Percentiles rank a stretch among this genome's conserved stretches.
These are phyloP conservation scores for Phytophthora nicotianae DNA, from an alignment of 352 stramenopile species.

Conservation along the genomic window DNA sequence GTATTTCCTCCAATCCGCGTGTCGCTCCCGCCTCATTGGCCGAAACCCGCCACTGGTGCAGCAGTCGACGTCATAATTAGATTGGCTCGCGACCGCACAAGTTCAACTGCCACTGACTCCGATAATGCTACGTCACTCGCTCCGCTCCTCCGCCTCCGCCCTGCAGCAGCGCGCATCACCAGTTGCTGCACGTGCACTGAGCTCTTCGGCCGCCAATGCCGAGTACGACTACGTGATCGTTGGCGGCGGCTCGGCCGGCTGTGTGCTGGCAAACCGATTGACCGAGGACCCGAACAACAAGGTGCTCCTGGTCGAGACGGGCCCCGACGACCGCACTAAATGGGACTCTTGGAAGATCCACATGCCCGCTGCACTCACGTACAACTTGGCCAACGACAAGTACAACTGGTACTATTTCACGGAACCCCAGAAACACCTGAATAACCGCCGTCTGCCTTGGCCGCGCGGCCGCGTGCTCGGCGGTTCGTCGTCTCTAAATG, in stretches of 20 bases:
- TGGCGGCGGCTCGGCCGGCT: slow-evolving; percentile 89
- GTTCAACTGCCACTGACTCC: slow-evolving; percentile 15
- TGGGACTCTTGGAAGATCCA: slow-evolving; percentile 93
- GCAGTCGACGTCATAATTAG: slow-evolving; percentile 7
- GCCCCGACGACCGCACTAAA: slow-evolving; percentile 76
- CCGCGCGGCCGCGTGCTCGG: slow-evolving; percentile 88
- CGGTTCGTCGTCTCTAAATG: slow-evolving; percentile 89
- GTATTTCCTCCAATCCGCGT: slow-evolving; percentile 19
- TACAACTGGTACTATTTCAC: slow-evolving; percentile 92
- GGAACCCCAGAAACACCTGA: slow-evolving; percentile 82
- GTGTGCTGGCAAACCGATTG: slow-evolving; percentile 90
- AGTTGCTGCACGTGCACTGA: slow-evolving; percentile 25
- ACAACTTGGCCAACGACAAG: slow-evolving; percentile 81
- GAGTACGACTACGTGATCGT: slow-evolving; percentile 94
- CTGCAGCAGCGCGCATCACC: neutral
- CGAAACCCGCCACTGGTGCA: neutral
- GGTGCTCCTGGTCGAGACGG: slow-evolving; percentile 92
- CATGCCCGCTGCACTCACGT: slow-evolving; percentile 88
- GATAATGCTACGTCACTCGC: slow-evolving; percentile 30
- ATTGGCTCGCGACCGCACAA: slow-evolving; percentile 30
- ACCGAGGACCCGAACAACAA: slow-evolving; percentile 80
- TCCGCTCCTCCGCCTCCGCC: slow-evolving; percentile 5
- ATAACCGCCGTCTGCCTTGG: slow-evolving; percentile 82
- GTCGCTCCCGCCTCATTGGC: slow-evolving; percentile 4
- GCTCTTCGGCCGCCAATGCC: slow-evolving; percentile 14